Base-by-base conservation (phyloP, 2,329 filamentous ascomycete species). In the Pseudopyrenochaeta lycopersici region DNA sequence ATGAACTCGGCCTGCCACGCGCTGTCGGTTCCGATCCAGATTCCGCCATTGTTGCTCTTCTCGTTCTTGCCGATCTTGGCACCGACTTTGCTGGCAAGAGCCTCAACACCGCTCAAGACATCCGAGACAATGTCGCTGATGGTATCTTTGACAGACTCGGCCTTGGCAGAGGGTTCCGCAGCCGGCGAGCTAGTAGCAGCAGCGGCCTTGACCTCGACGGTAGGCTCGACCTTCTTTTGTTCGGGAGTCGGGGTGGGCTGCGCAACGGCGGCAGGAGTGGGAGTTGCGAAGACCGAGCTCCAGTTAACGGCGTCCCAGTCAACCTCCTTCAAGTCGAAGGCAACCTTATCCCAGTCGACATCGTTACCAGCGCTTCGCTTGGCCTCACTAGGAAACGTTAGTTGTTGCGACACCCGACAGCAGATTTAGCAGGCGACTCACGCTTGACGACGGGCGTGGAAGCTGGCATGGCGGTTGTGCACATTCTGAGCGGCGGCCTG, bases 11-110 rank as follows among this genome's bases (percentile, higher is more conserved):
- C 67, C 51, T 64, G 70, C 69, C 71, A 76, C 15, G 58, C 48
- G 49, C 73, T 63, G 53, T 73, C 72, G 12, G 52, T 49, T 21
- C 76, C 75, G 18, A 77, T 55, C 75, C 75, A 77, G 51, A 74
- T 72, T 31, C 46, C 63, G 29, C 67, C 71, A 54, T 69, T 69
- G 58, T 60, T 51, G 43, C 35, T 49, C 56, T 71, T 60, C 52
- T 62, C 54, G 64, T 73, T 73, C 54, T 66, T 57, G 40, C 70
- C 71, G 14, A 58, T 41, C 48, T 62, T 47, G 51, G 60, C 53
- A n/a, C 66, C 63, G 7, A 73, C 46, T 23, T 57, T 46, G 46
- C 52, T 46, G 47, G 62, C 49, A 9, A 75, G 50, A 31, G 36
- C 21, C 21, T 63, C 56, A 45, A 72, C 63, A 18, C 64, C 67